A percentile compares a stretch with the other conserved stretches of the same genome.
phyloP scores from a whole-genome alignment of 148 eudicot genomes.

The Limonium bicolor region DNA sequence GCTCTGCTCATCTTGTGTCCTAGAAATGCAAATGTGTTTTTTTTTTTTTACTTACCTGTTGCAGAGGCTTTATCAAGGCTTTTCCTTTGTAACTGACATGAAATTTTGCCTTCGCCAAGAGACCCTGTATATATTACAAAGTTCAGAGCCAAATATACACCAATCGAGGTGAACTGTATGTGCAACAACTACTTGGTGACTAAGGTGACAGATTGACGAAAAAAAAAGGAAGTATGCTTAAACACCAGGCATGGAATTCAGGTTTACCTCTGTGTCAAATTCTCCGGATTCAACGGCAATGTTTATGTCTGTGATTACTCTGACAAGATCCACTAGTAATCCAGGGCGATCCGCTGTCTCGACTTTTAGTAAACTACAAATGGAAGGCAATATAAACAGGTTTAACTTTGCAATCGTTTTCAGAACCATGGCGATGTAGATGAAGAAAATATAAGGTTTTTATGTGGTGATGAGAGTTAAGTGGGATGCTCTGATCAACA shows the following conservation, averaged over 20 bases:
- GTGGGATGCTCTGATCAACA: too few species aligned
- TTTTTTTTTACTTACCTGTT: slow-evolving; percentile 57
- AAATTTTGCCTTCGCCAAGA: slow-evolving; percentile 84
- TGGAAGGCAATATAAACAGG: neutral
- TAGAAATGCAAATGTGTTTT: too few species aligned
- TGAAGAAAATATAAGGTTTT: too few species aligned
- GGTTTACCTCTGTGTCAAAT: slow-evolving; percentile 81
- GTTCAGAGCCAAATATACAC: neutral
- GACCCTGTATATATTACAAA: slow-evolving; percentile 27
- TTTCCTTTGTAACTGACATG: slow-evolving; percentile 72
- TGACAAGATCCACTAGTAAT: slow-evolving; percentile 86
- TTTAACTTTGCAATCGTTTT: neutral
- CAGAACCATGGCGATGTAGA: too few species aligned
- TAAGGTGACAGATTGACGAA: too few species aligned
- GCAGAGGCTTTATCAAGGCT: slow-evolving; percentile 68
- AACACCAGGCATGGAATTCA: neutral
- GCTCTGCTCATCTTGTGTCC: too few species aligned
- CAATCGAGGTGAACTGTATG: too few species aligned
- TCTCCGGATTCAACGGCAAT: slow-evolving; percentile 80
- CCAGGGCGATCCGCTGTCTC: slow-evolving; percentile 91
- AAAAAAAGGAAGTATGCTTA: neutral
- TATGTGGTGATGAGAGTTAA: too few species aligned
- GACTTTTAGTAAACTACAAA: slow-evolving; percentile 66
- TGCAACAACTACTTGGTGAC: too few species aligned
- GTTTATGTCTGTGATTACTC: slow-evolving; percentile 58